Conservation (phyloP, 345 rosid genomes). For the Murraya koenigii region DNA sequence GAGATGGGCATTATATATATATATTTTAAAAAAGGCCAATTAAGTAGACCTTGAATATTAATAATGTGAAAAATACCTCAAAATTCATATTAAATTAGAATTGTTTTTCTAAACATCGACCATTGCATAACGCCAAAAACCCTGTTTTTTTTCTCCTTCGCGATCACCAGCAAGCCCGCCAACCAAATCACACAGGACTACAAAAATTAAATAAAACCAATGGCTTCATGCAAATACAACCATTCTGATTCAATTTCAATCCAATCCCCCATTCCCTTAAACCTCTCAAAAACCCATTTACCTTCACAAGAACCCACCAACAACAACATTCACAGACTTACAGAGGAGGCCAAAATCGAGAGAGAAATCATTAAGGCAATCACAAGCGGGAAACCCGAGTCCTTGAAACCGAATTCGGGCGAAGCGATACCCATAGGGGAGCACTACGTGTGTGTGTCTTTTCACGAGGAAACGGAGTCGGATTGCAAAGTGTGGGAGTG, state of each 20-base stretch:
- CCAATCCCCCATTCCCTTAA: not conserved
- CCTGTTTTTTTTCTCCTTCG: not conserved
- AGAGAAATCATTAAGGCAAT: constrained; percentile 4
- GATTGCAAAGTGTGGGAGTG: constrained; percentile 15
- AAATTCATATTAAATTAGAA: no score
- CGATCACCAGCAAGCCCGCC: not conserved
- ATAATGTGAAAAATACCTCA: not conserved
- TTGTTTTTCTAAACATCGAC: not conserved
- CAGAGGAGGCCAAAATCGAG: constrained; percentile 13
- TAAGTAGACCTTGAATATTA: no score
- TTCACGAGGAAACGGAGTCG: constrained; percentile 10
- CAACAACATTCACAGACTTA: not conserved
- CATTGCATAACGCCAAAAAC: not conserved
- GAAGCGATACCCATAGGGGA: constrained; percentile 10
- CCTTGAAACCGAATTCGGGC: constrained; percentile 18
- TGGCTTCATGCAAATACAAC: constrained; percentile 5
- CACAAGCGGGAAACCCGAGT: not conserved
- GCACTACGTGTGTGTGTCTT: constrained; percentile 12
- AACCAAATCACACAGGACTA: not conserved
- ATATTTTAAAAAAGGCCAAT: no score
- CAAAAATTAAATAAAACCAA: not conserved
- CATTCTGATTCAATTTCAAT: constrained; percentile 2
- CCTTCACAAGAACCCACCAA: not conserved
- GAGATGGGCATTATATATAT: no score
- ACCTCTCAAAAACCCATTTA: not conserved